These are phyloP conservation scores for Heterobasidion irregulare DNA, from an alignment of 1,284 basidiomycete genomes.

Conservation along the genomic window DNA sequence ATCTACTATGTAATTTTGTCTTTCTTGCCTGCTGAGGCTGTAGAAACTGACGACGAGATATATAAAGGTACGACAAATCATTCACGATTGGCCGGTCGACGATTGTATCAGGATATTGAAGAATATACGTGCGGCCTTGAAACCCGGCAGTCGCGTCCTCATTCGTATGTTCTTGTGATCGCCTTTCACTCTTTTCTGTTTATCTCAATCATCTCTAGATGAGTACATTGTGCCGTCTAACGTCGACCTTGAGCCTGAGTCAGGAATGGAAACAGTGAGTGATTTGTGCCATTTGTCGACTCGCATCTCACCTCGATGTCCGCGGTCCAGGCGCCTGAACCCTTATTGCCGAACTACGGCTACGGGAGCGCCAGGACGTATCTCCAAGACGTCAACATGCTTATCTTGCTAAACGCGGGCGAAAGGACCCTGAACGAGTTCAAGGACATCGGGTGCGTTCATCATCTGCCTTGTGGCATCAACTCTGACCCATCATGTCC, in stretches of 20 bases:
- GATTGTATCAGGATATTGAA: not conserved
- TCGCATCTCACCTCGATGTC: not conserved
- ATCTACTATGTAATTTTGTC: not conserved
- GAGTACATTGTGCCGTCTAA: not conserved
- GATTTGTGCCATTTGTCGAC: not conserved
- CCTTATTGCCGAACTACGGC: not conserved
- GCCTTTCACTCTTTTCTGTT: not conserved
- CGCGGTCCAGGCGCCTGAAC: not conserved
- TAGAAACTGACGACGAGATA: not conserved
- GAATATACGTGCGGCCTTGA: slow-evolving; percentile 1
- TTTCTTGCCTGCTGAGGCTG: not conserved
- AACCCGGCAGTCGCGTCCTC: not conserved
- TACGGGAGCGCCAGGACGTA: not conserved
- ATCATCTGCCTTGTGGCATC: not conserved
- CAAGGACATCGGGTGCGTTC: not conserved
- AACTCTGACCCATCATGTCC: too few species aligned
- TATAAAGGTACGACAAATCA: not conserved
- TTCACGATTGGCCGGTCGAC: not conserved
- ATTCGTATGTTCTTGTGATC: not conserved
- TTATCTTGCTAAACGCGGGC: not conserved
- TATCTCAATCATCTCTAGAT: not conserved
- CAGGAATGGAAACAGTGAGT: not conserved
- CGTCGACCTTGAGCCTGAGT: not conserved
- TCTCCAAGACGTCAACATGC: not conserved
- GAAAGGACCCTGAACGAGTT: slow-evolving; percentile 1